A percentile compares a stretch with the other conserved stretches of the same genome.
Evolutionary conservation across 805 yeast species (phyloP).

Genomic region (Candida adriatica): DNA sequence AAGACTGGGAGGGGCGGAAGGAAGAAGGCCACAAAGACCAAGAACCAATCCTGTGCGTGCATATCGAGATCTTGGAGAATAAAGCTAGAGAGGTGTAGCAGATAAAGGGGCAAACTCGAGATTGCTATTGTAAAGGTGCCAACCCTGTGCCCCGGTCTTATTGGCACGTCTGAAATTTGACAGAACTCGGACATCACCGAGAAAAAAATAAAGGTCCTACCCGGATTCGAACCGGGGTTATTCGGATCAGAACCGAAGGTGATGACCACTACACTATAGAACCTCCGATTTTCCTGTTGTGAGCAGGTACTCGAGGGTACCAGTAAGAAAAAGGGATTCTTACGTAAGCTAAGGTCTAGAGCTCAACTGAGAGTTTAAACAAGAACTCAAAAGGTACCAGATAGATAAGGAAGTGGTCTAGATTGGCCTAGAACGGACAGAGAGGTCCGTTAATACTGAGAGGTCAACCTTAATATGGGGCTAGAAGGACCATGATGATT

Average conservation of each 20-base stretch:
- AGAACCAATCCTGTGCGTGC: constrained; percentile 49
- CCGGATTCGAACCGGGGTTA: constrained; percentile 30
- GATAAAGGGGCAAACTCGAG: not conserved
- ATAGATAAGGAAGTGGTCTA: no score
- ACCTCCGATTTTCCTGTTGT: no score
- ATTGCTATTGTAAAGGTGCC: not conserved
- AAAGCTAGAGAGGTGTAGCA: not conserved
- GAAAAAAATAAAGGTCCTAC: constrained; percentile 26
- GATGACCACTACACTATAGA: constrained; percentile 26
- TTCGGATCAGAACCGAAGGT: constrained; percentile 28
- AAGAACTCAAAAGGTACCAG: no score
- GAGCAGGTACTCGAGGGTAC: no score
- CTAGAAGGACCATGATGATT: no score
- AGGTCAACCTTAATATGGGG: no score
- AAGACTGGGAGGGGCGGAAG: constrained; percentile 70
- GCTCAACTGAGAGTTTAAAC: no score
- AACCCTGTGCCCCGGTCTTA: not conserved
- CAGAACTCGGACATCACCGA: no score
- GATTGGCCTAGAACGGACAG: no score
- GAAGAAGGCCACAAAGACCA: constrained; percentile 61
- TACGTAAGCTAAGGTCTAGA: no score
- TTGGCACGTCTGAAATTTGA: not conserved
- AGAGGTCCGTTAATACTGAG: no score
- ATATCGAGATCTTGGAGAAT: constrained; percentile 8
- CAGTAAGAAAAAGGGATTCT: no score